Percentiles rank a stretch among this genome's conserved stretches.
phyloP scores from a whole-genome alignment of 2,329 filamentous ascomycete genomes.

The Dactylellina haptotyla region DNA sequence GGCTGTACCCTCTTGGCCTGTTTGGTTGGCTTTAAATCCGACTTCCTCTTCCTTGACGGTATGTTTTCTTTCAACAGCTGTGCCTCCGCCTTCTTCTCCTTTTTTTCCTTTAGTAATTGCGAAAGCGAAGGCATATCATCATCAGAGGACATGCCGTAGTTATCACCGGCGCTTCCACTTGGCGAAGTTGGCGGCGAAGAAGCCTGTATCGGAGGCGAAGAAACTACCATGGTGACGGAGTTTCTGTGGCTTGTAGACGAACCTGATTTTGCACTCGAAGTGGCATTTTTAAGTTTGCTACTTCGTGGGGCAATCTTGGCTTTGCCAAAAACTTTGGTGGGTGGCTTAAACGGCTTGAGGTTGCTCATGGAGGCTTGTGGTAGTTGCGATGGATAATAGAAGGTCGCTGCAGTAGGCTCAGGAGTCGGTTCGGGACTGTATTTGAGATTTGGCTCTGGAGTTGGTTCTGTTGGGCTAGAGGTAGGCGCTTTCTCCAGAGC shows the following conservation, averaged over 20 bases:
- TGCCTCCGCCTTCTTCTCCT: background rate
- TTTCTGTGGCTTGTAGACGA: constrained; percentile 1
- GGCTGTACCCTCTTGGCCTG: constrained; percentile 16
- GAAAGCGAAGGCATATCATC: constrained; percentile 51
- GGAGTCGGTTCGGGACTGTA: background rate
- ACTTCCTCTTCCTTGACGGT: constrained; percentile 34
- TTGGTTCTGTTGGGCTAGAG: too few relatives aligned
- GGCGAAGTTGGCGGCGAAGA: constrained; percentile 25
- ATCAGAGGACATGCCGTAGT: constrained; percentile 13
- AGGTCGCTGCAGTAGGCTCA: background rate
- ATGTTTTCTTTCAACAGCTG: constrained; percentile 29
- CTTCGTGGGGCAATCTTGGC: constrained; percentile 1
- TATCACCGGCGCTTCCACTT: background rate
- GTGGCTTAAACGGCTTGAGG: constrained; percentile 48
- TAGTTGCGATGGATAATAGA: constrained; percentile 5
- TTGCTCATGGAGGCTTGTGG: constrained; percentile 43
- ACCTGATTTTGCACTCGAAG: background rate
- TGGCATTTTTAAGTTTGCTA: constrained; percentile 12
- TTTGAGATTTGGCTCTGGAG: too few relatives aligned
- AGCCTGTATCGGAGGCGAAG: constrained; percentile 27
- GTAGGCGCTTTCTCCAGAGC: background rate
- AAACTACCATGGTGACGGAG: constrained; percentile 31
- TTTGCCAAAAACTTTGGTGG: constrained; percentile 21
- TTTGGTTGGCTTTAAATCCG: constrained; percentile 14
- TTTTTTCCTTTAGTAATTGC: constrained; percentile 31